Percentiles rank a stretch among this genome's conserved stretches.
These are phyloP conservation scores for Penicillium sp. DNA, from an alignment of 2,329 filamentous ascomycete genomes.

Conservation along the genomic window DNA sequence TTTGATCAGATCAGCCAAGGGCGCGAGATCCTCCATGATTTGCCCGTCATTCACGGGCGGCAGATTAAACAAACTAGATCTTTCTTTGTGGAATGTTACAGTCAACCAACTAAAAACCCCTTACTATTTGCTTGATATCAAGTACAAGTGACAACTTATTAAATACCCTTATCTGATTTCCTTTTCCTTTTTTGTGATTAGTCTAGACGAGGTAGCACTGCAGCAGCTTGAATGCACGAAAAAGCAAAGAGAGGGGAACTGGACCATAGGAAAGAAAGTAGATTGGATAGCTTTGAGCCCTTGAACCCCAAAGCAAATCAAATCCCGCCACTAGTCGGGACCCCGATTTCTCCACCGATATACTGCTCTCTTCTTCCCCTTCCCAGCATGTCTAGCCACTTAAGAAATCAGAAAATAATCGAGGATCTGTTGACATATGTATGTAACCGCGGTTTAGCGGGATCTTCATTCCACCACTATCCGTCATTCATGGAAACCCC, in stretches of 20 bases:
- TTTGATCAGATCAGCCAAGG: conserved; percentile 10
- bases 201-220: not conserved
- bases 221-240: not conserved
- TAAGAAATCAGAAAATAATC: not conserved
- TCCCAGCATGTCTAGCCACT: not conserved
- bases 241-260: not conserved
- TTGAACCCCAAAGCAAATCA: not conserved
- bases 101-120: not conserved
- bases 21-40: conserved; percentile 3
- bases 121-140: not conserved
- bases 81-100: not conserved
- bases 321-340: not conserved
- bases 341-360: not conserved
- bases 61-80: not conserved
- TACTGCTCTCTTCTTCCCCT: not conserved
- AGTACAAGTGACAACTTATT: too few species aligned
- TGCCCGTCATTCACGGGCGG: conserved; percentile 18
- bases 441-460: not conserved
- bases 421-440: not conserved
- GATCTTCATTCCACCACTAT: conserved; percentile 16
- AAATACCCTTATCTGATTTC: not conserved
- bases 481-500: conserved; percentile 16
- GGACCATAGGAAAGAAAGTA: not conserved
- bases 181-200: not conserved
- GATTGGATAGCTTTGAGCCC: too few species aligned